Percentiles rank a stretch among this genome's conserved stretches.
Conservation (phyloP, 176 grass and related monocot species). For the Eragrostis curvula region DNA sequence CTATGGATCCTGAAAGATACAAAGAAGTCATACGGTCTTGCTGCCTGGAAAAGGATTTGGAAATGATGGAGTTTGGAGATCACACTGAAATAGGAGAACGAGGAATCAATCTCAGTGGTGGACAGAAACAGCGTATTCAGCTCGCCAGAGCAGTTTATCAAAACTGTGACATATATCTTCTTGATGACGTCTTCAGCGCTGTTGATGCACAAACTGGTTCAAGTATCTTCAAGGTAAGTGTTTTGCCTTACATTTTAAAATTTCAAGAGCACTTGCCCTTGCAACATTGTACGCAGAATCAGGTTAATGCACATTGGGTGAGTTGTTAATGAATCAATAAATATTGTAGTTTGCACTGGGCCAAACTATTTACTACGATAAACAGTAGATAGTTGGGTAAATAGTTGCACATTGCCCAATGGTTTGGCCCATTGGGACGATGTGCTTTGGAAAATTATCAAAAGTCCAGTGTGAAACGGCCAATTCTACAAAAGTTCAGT, state of each 20-base stretch:
- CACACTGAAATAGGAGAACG: conserved; percentile 77
- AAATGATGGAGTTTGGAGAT: conserved; percentile 80
- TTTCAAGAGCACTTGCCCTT: background rate
- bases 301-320: background rate
- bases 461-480: too few species aligned
- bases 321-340: background rate
- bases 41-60: conserved; percentile 70
- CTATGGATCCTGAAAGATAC: conserved; percentile 51
- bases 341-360: background rate
- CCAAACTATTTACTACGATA: too few species aligned
- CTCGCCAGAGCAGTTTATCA: conserved; percentile 78
- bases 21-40: conserved; percentile 52
- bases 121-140: conserved; percentile 76
- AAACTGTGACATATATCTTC: conserved; percentile 67
- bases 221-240: conserved; percentile 61
- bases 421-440: too few species aligned
- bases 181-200: conserved; percentile 77
- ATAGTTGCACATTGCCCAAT: too few species aligned
- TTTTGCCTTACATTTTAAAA: background rate
- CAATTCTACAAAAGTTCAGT: too few species aligned
- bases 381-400: too few species aligned
- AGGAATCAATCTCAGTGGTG: conserved; percentile 78
- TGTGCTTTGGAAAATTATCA: too few species aligned
- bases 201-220: conserved; percentile 79
- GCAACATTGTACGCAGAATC: background rate